phyloP scores from a whole-genome alignment of 805 yeast species.

The Zygosaccharomyces bisporus region DNA sequence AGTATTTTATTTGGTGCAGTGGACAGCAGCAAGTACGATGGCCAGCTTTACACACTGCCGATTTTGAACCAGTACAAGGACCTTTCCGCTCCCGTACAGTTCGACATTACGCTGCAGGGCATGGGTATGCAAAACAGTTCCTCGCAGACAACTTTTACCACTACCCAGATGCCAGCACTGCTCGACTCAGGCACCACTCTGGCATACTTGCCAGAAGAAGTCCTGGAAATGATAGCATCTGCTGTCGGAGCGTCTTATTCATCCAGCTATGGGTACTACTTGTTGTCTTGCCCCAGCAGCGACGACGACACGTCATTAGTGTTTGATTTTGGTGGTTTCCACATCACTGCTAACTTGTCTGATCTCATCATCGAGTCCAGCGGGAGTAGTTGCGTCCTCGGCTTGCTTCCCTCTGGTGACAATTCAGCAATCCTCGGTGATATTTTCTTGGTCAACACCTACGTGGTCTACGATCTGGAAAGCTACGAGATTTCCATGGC shows the following conservation, averaged over 20 bases:
- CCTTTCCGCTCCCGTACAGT: slow-evolving; percentile 24
- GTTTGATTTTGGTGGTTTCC: slow-evolving; percentile 58
- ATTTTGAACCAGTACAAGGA: slow-evolving; percentile 35
- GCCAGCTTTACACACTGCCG: slow-evolving; percentile 48
- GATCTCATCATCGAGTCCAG: slow-evolving; percentile 29
- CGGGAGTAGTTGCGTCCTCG: slow-evolving; percentile 42
- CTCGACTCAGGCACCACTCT: slow-evolving; percentile 45
- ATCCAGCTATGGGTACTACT: slow-evolving; percentile 42
- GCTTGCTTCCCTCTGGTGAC: slow-evolving; percentile 34
- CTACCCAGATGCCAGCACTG: slow-evolving; percentile 38
- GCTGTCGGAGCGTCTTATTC: slow-evolving; percentile 45
- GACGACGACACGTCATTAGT: slow-evolving; percentile 36
- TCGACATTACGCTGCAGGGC: slow-evolving; percentile 36
- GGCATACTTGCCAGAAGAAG: slow-evolving; percentile 42
- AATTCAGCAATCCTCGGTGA: slow-evolving; percentile 48
- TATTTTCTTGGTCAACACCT: slow-evolving; percentile 53
- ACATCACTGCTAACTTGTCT: slow-evolving; percentile 47
- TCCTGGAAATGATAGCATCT: slow-evolving; percentile 37
- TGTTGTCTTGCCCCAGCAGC: slow-evolving; percentile 41
- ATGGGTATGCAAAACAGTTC: slow-evolving; percentile 28
- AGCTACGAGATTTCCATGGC: slow-evolving; percentile 55
- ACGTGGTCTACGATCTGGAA: slow-evolving; percentile 62
- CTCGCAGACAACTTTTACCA: slow-evolving; percentile 30
- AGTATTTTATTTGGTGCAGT: slow-evolving; percentile 69
- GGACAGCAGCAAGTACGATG: slow-evolving; percentile 59